Evolutionary conservation across 2,329 filamentous ascomycete species (phyloP), one percentile per base, ranked within the genome.

Genomic region (Fusarium robinianum): DNA sequence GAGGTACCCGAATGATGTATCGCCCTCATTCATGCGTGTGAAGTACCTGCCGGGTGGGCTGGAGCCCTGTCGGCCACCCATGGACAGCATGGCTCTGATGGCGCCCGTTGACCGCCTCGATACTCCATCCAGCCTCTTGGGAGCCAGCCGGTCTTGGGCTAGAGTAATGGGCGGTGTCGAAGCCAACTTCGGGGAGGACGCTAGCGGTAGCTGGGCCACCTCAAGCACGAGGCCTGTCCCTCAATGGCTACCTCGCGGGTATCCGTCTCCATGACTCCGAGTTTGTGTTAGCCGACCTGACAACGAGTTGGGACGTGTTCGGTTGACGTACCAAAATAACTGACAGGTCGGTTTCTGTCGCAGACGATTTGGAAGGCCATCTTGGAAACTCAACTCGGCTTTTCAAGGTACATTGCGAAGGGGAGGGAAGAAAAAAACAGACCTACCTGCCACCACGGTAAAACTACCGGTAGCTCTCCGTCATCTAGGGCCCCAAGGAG

Each of bases 381-480:
- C 29, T 44, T 15, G n/a, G 30, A 42, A 41, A 41, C 35, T 23
- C 53, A 46, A 57, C 57, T n/a, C 48, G 53, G 57, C 57, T 38
- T 26, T 37, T 12, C 30, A 27, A 29, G 19, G 36, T 18, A 36
- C 10, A 24, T 25, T 45, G 35, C 46, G 23, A 33, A 19, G 26
- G 24, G 37, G 37, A 14, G 26, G 27, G 24, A 14, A 45, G 41
- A 51, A 52, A 49, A 24, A 41, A 32, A 16, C 22, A 42, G 18
- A 30, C 32, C 41, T 42, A 30, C 30, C 51, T 41, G 31, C 42
- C 44, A 47, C 42, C 47, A 49, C 49, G 51, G 51, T 42, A 41
- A 50, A 60, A 46, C 53, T 60, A 61, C 55, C 42, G 53, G 55
- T 50, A 54, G 51, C 53, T 60, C 53, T 53, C 53, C 58, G 56